phyloP scores from a whole-genome alignment of 495 filamentous ascomycete genomes.

The Penicillium canariense region DNA sequence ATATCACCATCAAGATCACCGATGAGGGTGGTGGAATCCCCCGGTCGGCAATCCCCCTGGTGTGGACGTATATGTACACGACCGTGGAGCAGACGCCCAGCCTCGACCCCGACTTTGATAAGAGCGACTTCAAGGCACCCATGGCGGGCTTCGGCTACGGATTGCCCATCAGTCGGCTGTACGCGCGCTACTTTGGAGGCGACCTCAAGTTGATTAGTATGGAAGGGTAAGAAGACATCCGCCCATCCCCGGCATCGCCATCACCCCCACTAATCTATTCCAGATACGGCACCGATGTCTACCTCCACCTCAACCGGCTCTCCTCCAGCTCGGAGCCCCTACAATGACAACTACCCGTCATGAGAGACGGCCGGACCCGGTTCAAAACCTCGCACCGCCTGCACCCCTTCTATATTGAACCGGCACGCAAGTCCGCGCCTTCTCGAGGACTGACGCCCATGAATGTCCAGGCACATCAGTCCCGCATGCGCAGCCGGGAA shows the following conservation, averaged over 20 bases:
- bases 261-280: slow-evolving; percentile 2
- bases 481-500: slow-evolving; percentile 59
- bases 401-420: slow-evolving; percentile 40
- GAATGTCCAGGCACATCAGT: slow-evolving; percentile 55
- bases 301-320: slow-evolving; percentile 93
- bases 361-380: slow-evolving; percentile 67
- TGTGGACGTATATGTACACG: slow-evolving; percentile 99
- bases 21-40: slow-evolving; percentile 97
- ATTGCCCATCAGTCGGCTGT: slow-evolving; percentile 86
- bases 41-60: slow-evolving; percentile 83
- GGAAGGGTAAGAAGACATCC: slow-evolving; percentile 78
- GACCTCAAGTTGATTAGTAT: slow-evolving; percentile 98
- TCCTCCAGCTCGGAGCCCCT: slow-evolving; percentile 94
- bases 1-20: slow-evolving; percentile 96
- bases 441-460: slow-evolving; percentile 88
- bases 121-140: slow-evolving; percentile 98
- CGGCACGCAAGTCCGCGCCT: slow-evolving; percentile 35
- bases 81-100: slow-evolving; percentile 94
- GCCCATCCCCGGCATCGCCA: background rate
- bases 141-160: slow-evolving; percentile 99
- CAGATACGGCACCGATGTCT: slow-evolving; percentile 97
- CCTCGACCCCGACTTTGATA: slow-evolving; percentile 96
- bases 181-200: slow-evolving; percentile 95
- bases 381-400: slow-evolving; percentile 47
- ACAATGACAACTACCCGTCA: slow-evolving; percentile 98